phyloP scores from a whole-genome alignment of 75 land plant genomes.

The Pseudotsuga menziesii region DNA sequence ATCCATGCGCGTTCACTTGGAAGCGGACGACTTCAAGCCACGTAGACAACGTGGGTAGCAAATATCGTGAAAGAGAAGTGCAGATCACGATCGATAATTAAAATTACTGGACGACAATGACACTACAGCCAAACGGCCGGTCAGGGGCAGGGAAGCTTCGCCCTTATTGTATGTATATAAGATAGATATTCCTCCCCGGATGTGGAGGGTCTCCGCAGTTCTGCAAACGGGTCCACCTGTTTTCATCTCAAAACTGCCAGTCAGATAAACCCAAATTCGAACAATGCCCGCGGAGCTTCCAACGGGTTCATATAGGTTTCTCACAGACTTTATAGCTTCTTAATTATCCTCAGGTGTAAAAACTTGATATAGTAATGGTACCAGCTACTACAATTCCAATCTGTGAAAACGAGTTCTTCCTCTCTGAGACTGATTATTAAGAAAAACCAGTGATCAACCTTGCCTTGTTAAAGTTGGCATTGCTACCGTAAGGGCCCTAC shows the following conservation, averaged over 20 bases:
- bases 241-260: slow-evolving; percentile 1
- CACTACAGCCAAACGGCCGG: no score
- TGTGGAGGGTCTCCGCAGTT: no score
- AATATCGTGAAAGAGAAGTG: no score
- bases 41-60: no score
- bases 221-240: neutral
- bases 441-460: neutral
- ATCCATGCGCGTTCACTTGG: no score
- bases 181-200: no score
- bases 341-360: neutral
- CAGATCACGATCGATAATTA: no score
- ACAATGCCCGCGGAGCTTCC: neutral
- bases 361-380: neutral
- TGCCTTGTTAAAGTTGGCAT: neutral
- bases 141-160: no score
- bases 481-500: neutral
- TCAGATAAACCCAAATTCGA: neutral
- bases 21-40: no score
- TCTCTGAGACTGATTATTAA: neutral
- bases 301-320: neutral
- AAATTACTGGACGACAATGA: no score
- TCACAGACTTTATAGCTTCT: neutral
- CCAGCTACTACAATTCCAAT: neutral
- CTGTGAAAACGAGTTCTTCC: neutral
- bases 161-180: no score